phyloP scores from a whole-genome alignment of 225 moss, liverwort and hornwort species.

The Ulota crispa region DNA sequence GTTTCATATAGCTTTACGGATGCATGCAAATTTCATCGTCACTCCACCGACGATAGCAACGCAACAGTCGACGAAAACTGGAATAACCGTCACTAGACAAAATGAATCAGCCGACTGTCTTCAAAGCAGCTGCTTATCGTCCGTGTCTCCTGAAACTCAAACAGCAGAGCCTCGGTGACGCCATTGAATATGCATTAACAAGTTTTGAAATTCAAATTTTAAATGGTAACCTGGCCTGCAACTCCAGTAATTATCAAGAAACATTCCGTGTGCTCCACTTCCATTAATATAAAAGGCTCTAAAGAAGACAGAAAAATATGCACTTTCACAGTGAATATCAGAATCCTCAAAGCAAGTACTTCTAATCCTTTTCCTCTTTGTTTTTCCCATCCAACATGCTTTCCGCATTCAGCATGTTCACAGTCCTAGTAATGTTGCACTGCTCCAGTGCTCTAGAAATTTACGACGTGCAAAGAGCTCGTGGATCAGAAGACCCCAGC shows the following conservation, averaged over 20 bases:
- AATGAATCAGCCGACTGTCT: neutral
- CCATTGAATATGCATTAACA: neutral
- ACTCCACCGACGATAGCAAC: neutral
- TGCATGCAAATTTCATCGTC: neutral
- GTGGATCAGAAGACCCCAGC: neutral
- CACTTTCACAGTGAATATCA: neutral
- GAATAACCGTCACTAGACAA: neutral
- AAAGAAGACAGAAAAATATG: neutral
- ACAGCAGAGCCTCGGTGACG: neutral
- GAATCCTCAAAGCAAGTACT: neutral
- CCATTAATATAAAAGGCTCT: neutral
- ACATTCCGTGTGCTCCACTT: neutral
- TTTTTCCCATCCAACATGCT: neutral
- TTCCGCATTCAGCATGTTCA: neutral
- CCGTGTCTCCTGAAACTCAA: neutral
- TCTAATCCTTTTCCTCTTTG: neutral
- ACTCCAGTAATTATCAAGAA: neutral
- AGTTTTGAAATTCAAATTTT: slow-evolving; percentile 19
- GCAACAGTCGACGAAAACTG: neutral
- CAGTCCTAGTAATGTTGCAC: neutral
- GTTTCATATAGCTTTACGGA: neutral
- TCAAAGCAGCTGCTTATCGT: neutral
- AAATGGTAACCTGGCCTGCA: too few species aligned
- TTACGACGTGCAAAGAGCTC: neutral
- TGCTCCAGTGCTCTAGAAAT: neutral